Base-by-base conservation (phyloP, 2,329 filamentous ascomycete genomes). In the Ophiostoma australiae region DNA sequence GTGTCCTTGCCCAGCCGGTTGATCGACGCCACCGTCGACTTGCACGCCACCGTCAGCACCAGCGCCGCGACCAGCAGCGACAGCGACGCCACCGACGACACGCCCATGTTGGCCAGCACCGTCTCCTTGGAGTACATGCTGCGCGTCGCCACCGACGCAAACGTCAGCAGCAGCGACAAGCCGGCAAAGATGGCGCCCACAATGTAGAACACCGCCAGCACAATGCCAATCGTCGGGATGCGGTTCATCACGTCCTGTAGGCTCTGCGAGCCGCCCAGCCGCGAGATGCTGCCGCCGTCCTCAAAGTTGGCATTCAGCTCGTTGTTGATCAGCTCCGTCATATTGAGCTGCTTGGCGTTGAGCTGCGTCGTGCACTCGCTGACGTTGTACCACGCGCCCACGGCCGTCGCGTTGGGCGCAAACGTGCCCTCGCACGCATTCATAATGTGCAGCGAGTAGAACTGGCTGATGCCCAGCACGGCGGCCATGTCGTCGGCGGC, bases 161-260 rank as follows among this genome's bases (percentile, higher is more conserved):
- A 80, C 17, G 76, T 75, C 1, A 86, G 75, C 75, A 85, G 80
- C 75, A 85, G 80, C 41, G 80, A 79, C 2, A 84, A 76, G 13
- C 81, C 83, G 2, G 81, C 78, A 74, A 82, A 79, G 23, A 76
- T 80, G 67, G 80, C 77, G 70, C 78, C 81, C 1, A 86, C 73
- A 58, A 83, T 80, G 76, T 83, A 86, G 71, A 87, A 76, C 68
- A 84, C 77, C 76, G 84, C 84, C 67, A 85, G 77, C 35, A 79
- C 81, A n/a, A 83, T 76, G 4, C 86, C 79, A n/a, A 81, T 78
- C 20, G 77, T 76, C 75, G 86, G 85, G 76, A 87, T 78, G n/a
- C 80, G 77, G 77, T 84, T 79, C 74, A 87, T 76, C n/a, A 81
- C 80, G 61, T 82, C 77, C 72, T 83, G 80, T 71, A 87, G 80